Evolutionary conservation across 2,329 filamentous ascomycete genomes (phyloP).

Genomic region (Cercospora brassicicola): DNA sequence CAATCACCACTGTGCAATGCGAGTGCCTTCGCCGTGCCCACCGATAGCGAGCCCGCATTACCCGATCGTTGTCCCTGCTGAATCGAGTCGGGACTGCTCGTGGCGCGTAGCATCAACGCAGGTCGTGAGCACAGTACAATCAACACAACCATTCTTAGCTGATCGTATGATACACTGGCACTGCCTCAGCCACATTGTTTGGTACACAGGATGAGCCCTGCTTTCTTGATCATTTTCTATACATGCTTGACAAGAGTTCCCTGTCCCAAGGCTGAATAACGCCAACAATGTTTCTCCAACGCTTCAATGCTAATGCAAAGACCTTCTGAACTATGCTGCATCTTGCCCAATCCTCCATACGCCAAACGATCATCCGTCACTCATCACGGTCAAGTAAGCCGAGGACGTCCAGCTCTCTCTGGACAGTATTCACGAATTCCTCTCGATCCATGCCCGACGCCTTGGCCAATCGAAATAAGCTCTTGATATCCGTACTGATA

Average conservation of each 20-base stretch:
- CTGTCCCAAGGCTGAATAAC: background rate
- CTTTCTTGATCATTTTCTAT: background rate
- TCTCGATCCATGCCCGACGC: constrained; percentile 70
- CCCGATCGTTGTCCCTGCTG: background rate
- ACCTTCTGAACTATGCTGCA: background rate
- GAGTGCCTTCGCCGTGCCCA: background rate
- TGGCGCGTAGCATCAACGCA: background rate
- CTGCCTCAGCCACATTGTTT: background rate
- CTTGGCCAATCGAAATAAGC: constrained; percentile 68
- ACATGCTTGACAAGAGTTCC: background rate
- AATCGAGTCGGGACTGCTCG: background rate
- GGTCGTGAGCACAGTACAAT: background rate
- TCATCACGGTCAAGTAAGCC: constrained; percentile 65
- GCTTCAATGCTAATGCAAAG: background rate
- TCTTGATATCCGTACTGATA: constrained; percentile 74
- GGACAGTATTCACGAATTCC: constrained; percentile 73
- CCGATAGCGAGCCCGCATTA: background rate
- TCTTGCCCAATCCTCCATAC: background rate
- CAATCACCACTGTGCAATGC: background rate
- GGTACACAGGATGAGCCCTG: background rate
- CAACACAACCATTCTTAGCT: background rate
- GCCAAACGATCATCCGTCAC: constrained; percentile 9
- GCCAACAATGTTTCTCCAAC: background rate
- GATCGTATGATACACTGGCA: background rate
- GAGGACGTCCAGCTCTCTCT: constrained; percentile 69